Evolutionary conservation across 1,284 basidiomycete genomes (phyloP).

Genomic region (Malassezia slooffiae): DNA sequence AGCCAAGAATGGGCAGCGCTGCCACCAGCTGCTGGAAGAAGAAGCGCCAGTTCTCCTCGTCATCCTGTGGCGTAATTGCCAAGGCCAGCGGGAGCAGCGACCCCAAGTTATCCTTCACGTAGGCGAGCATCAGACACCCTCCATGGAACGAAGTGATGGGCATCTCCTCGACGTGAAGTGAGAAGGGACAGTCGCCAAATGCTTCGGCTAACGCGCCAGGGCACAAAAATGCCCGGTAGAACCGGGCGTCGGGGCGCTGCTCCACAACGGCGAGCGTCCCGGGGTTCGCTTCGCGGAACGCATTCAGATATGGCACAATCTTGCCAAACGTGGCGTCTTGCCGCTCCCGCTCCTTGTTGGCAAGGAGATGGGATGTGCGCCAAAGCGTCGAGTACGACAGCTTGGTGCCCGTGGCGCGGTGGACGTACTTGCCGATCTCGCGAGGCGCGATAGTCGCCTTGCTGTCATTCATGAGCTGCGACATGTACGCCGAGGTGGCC

Average conservation of each 20-base stretch:
- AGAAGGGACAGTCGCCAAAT: constrained; percentile 15
- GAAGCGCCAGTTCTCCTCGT: constrained; percentile 18
- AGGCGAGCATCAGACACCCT: constrained; percentile 9
- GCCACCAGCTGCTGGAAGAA: constrained; percentile 15
- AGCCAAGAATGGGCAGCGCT: constrained; percentile 10
- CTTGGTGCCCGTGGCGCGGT: constrained; percentile 15
- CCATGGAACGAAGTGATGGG: constrained; percentile 11
- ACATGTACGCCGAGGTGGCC: constrained; percentile 16
- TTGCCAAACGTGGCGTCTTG: constrained; percentile 14
- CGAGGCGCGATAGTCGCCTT: constrained; percentile 13
- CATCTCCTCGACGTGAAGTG: constrained; percentile 10
- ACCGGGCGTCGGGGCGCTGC: constrained; percentile 13
- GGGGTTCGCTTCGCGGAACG: constrained; percentile 15
- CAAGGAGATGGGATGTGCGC: constrained; percentile 15
- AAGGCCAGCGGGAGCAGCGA: constrained; percentile 9
- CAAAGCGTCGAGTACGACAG: constrained; percentile 16
- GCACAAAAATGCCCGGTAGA: constrained; percentile 14
- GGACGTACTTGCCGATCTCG: constrained; percentile 16
- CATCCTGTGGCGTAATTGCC: constrained; percentile 9
- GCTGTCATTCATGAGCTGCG: constrained; percentile 13
- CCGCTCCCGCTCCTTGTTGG: constrained; percentile 13
- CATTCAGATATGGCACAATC: constrained; percentile 15
- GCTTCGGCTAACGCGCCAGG: constrained; percentile 9
- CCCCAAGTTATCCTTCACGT: constrained; percentile 10
- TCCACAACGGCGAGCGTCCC: constrained; percentile 13